phyloP scores from a whole-genome alignment of 805 yeast genomes.

The Saccharomycopsis sp. region DNA sequence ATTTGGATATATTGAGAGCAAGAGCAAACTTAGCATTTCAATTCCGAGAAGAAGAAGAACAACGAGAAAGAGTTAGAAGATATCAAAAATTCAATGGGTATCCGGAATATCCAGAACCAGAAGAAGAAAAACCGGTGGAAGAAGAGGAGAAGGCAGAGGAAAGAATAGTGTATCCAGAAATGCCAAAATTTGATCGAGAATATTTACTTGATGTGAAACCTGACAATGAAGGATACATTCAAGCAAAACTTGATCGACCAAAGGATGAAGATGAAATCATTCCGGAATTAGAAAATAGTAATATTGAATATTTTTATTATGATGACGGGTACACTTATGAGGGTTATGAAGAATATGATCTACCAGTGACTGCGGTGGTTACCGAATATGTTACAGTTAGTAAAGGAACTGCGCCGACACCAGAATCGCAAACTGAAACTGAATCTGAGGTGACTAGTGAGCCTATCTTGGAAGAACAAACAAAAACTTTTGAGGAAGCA shows the following conservation, averaged over 20 bases:
- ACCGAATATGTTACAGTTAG: background rate
- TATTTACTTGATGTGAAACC: slow-evolving; percentile 48
- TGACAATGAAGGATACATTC: slow-evolving; percentile 45
- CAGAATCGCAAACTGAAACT: background rate
- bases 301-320: slow-evolving; percentile 16
- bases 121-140: slow-evolving; percentile 27
- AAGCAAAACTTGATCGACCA: slow-evolving; percentile 24
- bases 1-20: slow-evolving; percentile 49
- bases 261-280: slow-evolving; percentile 30
- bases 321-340: slow-evolving; percentile 13
- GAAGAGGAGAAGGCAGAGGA: slow-evolving; percentile 34
- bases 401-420: background rate
- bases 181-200: slow-evolving; percentile 17
- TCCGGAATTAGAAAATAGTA: slow-evolving; percentile 27
- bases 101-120: slow-evolving; percentile 18
- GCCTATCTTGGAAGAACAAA: background rate
- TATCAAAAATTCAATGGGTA: slow-evolving; percentile 15
- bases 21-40: slow-evolving; percentile 54
- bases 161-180: slow-evolving; percentile 29
- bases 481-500: background rate
- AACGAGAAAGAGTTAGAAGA: slow-evolving; percentile 23
- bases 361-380: background rate
- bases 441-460: background rate
- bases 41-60: slow-evolving; percentile 41
- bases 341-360: slow-evolving; percentile 11